phyloP scores from a whole-genome alignment of 23 red algal species.

The Gracilariopsis chorda region DNA sequence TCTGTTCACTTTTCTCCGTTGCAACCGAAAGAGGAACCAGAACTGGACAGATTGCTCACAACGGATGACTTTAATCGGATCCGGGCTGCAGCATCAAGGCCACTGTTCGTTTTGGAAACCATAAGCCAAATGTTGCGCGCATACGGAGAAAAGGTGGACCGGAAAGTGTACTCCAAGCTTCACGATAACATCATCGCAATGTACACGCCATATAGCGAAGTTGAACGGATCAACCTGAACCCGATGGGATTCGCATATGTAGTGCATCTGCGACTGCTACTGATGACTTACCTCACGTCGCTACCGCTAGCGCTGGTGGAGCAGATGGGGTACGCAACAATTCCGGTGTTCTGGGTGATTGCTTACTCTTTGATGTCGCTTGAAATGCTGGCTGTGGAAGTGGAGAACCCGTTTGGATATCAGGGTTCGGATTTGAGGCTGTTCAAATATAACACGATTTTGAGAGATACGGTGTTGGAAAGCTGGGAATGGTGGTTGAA shows the following conservation, averaged over 20 bases:
- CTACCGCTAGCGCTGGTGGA: slow-evolving; percentile 25
- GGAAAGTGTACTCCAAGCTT: not conserved
- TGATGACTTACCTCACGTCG: slow-evolving; percentile 1
- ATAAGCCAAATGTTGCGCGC: not conserved
- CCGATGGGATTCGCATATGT: slow-evolving; percentile 24
- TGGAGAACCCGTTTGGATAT: slow-evolving; percentile 17
- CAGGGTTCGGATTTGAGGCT: slow-evolving; percentile 4
- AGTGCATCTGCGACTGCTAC: slow-evolving; percentile 23
- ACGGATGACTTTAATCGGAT: not conserved
- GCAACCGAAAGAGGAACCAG: not conserved
- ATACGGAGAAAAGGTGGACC: not conserved
- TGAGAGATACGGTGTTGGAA: slow-evolving; percentile 24
- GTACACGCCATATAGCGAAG: not conserved
- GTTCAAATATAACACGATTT: not conserved
- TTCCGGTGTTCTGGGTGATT: slow-evolving; percentile 36
- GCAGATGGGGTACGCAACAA: slow-evolving; percentile 7
- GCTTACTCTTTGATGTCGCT: slow-evolving; percentile 32
- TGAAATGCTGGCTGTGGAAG: slow-evolving; percentile 34
- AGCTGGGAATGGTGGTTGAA: slow-evolving; percentile 10
- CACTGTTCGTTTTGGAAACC: slow-evolving; percentile 17
- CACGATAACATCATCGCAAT: not conserved
- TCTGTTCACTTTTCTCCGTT: too few relatives aligned
- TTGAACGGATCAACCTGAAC: slow-evolving; percentile 16
- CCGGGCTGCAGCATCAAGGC: not conserved
- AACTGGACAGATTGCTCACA: not conserved